Evolutionary conservation across 768 basidiomycete species (phyloP), one percentile per base, ranked within the genome.

Genomic region (Leccinum arenicola): DNA sequence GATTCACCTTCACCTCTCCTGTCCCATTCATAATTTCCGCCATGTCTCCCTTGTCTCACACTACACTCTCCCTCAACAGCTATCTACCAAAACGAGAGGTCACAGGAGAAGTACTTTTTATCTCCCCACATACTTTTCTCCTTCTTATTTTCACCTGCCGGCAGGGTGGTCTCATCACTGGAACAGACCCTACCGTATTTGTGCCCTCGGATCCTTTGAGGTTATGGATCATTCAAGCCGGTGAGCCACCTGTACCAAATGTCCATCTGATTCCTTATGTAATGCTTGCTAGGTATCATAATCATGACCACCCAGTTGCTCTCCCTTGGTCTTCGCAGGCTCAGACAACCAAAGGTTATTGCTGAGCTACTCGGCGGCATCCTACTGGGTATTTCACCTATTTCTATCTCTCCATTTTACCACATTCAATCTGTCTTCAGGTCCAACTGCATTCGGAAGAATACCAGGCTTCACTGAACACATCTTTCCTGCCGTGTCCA

Each of bases 281-380:
- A 64, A 10, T 2, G 1, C 3, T 9, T 3, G 17, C 3, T 62
- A 91, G 90, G 88, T 53, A 80, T 98, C 61, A 97, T 98, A 75
- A 82, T 99, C 51, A 73, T 81, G 49, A 90, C 86, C 54, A 87
- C 91, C 3, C 90, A 89, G 68, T 62, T 91, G n/a, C 82, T 95
- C 15, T 83, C 86, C 1, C 80, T 93, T 21, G 77, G 72, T 3
- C 78, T 98, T 38, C 78, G 83, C n/a, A 89, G 81, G 70, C 75
- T 96, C 43, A 82, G 82, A 25, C 96, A 98, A 66, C 96, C 96
- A 6, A 88, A 84, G 68, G 90, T 92, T 49, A 91, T 91, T 27
- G 87, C 89, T 8, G 90, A 92, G 61, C 84, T 96, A 27, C 74
- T 97, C 36, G 94, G 91, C 5, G 95, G 96, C 8, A 94, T 98